phyloP scores from a whole-genome alignment of 1,139 yeast genomes.

The Hansenula lynferdii region DNA sequence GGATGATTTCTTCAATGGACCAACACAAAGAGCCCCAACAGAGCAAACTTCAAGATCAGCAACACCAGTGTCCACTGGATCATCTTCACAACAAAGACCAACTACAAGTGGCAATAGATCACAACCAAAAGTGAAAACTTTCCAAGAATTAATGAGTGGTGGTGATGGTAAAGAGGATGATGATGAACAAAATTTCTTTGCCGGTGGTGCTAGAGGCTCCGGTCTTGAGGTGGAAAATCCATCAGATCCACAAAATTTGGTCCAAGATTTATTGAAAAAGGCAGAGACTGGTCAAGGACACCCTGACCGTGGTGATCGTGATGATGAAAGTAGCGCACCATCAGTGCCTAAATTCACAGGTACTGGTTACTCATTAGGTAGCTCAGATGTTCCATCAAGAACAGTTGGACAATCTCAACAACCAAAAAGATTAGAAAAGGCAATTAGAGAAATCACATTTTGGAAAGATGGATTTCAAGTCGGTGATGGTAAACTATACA shows the following conservation, averaged over 20 bases:
- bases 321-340: conserved; percentile 30
- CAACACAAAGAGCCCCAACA: conserved; percentile 8
- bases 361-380: conserved; percentile 79
- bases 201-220: conserved; percentile 95
- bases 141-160: conserved; percentile 46
- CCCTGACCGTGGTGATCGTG: conserved; percentile 25
- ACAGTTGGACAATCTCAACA: conserved; percentile 29
- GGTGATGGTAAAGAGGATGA: conserved; percentile 41
- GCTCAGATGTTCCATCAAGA: conserved; percentile 42
- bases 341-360: conserved; percentile 43
- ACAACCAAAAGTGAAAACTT: conserved; percentile 39
- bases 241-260: conserved; percentile 45
- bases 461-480: conserved; percentile 97
- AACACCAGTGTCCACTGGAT: conserved; percentile 7
- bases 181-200: conserved; percentile 68
- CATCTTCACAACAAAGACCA: conserved; percentile 4
- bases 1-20: conserved; percentile 26
- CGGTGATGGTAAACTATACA: conserved; percentile 79
- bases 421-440: conserved; percentile 42
- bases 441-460: conserved; percentile 74
- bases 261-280: conserved; percentile 53
- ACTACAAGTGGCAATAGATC: conserved; percentile 15
- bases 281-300: conserved; percentile 48
- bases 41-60: conserved; percentile 1
- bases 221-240: conserved; percentile 95